Base-by-base conservation (phyloP, 345 rosid species). In the Populus ilicifolia region DNA sequence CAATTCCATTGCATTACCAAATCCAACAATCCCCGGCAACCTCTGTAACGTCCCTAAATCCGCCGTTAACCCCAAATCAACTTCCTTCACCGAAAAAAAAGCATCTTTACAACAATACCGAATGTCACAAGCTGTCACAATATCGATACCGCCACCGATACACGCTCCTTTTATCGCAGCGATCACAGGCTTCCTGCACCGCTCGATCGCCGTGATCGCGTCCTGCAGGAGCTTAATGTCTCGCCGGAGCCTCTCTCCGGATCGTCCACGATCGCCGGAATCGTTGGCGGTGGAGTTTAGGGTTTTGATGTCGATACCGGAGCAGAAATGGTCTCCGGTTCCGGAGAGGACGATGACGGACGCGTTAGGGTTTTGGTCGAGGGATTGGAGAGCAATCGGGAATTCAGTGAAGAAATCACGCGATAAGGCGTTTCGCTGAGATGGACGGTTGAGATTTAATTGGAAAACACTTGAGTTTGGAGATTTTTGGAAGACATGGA, bases 41-140 rank as follows among this genome's bases (percentile, higher is more conserved):
- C 99, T 78, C 89, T 95, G 97, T 1, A 95, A 85, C 30, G 97
- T 88, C n/a, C 99, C 98, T 6, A 93, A 86, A 84, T 93, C 99
- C 8, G 96, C 97, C 18, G 90, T 88, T 61, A 95, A 84, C 13
- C 87, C 98, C 76, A 92, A 25, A 79, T 92, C 98, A 1, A 93
- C 93, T 85, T 95, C 99, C 80, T 92, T 93, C 39, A 92, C 92
- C 1, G 91, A 79, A 82, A 95, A 93, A 52, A 89, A 89, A 7
- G 93, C 86, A 29, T 87, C 93, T 70, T 82, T 78, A 0, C 87
- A 77, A 66, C 98, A 92, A 36, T 78, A 90, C 87, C 99, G 85
- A 2, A 95, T 77, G 21, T 93, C 98, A 76, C 98, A 93, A 56
- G 99, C 96, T 0, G 97, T 88, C 69, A 89, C 78, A 8, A 92